Base-by-base conservation (phyloP, 2,329 filamentous ascomycete species). In the Colletotrichum sp. region DNA sequence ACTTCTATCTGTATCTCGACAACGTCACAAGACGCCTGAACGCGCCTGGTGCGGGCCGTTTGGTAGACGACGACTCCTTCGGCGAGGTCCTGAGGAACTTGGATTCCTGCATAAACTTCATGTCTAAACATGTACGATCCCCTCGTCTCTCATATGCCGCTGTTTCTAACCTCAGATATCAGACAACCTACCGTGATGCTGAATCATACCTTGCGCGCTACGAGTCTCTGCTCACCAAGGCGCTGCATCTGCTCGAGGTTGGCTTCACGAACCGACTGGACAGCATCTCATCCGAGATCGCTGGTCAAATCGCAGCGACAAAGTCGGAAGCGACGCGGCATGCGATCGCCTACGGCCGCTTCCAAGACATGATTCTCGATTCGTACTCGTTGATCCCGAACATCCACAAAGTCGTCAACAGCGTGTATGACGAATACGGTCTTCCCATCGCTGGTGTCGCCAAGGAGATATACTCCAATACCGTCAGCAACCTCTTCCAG, bases 1-100 rank as follows among this genome's bases (percentile, higher is more conserved):
- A 96, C 82, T 98, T 98, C 85, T 99, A 99, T 84, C 92, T 94
- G 24, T 98, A 98, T 82, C 90, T 99, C 7, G 97, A 99, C 78
- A 96, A 94, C 63, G 96, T 96, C 76, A 98, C 96, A 0, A 91
- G 96, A 71, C 92, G 96, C 16, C 91, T 99, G 74, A 99, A 99
- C 87, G 96, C 96, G 1, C 96, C 97, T 0, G 96, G 96, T 1
- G 96, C 96, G 24, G 93, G 95, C 65, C 95, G 94, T 73, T 89
- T 98, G 71, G 96, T 98, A 18, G 94, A 96, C 61, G 93, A 94
- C 72, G 93, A 94, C 67, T 94, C 94, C 60, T 98, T 99, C 81
- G 93, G 94, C 3, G 95, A 98, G 69, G 98, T 99, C 89, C 87
- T 99, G 65, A 90, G 92, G 63, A 96, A 95, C 77, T 88, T 99